Conservation (phyloP, 2,329 filamentous ascomycete species). For the Aspergillus brasiliensis region DNA sequence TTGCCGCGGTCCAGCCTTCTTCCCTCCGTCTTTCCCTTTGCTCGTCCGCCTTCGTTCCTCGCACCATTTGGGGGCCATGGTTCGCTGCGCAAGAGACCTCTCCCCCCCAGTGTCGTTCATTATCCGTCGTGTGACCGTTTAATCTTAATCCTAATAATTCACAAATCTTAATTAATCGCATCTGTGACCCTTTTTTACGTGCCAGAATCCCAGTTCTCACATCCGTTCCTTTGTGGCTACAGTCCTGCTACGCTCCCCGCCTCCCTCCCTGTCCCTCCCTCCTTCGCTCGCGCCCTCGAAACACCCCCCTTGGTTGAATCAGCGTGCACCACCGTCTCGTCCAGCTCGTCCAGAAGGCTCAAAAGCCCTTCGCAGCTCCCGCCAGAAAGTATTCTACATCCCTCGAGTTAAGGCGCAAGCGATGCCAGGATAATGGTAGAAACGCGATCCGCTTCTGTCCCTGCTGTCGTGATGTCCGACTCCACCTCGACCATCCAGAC, state of each 20-base stretch:
- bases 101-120: constrained; percentile 15
- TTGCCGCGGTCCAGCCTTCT: constrained; percentile 13
- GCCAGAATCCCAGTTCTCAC: constrained; percentile 13
- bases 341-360: not conserved
- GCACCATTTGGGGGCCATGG: constrained; percentile 21
- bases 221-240: constrained; percentile 15
- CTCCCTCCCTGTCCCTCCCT: constrained; percentile 8
- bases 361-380: not conserved
- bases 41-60: constrained; percentile 7
- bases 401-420: constrained; percentile 23
- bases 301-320: constrained; percentile 1
- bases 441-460: constrained; percentile 31
- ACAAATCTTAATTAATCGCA: constrained; percentile 6
- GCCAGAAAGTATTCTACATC: not conserved
- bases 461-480: constrained; percentile 29
- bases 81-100: constrained; percentile 12
- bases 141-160: constrained; percentile 4
- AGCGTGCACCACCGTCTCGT: not conserved
- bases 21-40: constrained; percentile 16
- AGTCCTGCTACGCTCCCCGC: constrained; percentile 6
- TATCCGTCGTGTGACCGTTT: constrained; percentile 10
- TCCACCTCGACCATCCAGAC: constrained; percentile 27
- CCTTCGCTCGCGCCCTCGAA: not conserved
- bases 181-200: constrained; percentile 3
- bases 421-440: constrained; percentile 42